A percentile compares a stretch with the other conserved stretches of the same genome.
Conservation (phyloP, 345 rosid genomes). For the Populus deltoides region DNA sequence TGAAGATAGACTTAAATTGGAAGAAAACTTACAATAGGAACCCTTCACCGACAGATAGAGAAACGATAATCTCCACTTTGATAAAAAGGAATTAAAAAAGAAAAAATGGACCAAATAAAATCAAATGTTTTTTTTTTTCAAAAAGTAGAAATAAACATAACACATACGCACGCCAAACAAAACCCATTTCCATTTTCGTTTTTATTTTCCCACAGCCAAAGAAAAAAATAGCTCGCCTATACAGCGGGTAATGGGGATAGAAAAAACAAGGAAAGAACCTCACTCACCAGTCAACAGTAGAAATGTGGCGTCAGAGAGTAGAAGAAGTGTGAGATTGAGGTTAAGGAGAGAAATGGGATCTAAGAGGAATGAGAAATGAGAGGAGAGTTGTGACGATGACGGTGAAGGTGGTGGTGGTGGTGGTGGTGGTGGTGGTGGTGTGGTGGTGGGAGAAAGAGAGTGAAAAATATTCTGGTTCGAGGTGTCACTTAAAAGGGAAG, state of each 20-base stretch:
- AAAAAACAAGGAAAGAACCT: not conserved
- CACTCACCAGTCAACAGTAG: conserved; percentile 35
- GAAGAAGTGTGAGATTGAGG: not conserved
- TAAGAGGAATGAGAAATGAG: not conserved
- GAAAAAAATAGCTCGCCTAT: not conserved
- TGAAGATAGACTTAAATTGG: conserved; percentile 4
- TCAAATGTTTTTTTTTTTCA: not conserved
- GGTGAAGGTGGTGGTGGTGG: conserved; percentile 15
- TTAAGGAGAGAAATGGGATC: conserved; percentile 24
- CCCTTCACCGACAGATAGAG: conserved; percentile 34
- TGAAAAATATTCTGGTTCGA: conserved; percentile 18
- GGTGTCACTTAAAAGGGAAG: conserved; percentile 41
- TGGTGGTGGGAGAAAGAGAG: conserved; percentile 17
- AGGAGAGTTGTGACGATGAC: not conserved
- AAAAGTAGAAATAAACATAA: conserved; percentile 11
- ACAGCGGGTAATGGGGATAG: not conserved
- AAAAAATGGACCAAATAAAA: not conserved
- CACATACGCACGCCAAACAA: conserved; percentile 1
- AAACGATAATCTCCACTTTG: conserved; percentile 10
- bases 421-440: conserved; percentile 21
- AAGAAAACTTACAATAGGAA: conserved; percentile 24
- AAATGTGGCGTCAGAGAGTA: conserved; percentile 34
- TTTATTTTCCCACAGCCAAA: not conserved
- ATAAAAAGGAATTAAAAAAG: not conserved
- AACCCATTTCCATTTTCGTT: not conserved